Evolutionary conservation across 2,329 filamentous ascomycete genomes (phyloP).

Genomic region (Pseudocercospora vitis): DNA sequence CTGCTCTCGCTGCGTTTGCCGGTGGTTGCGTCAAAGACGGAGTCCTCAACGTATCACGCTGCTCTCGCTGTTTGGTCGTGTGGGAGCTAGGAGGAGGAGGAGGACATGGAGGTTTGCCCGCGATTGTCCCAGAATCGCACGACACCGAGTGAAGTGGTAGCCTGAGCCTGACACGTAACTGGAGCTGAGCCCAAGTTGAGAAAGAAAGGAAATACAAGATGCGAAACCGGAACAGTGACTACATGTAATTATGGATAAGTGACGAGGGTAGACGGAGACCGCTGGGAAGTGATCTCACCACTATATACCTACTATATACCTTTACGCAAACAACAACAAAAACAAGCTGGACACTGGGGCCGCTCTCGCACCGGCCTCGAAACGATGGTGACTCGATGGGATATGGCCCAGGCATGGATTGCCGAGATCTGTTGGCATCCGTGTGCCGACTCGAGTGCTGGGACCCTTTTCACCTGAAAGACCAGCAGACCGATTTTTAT

Average conservation of each 20-base stretch:
- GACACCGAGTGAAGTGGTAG: background rate
- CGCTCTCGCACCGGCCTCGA: background rate
- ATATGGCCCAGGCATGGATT: no score
- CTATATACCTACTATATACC: background rate
- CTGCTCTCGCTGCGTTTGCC: background rate
- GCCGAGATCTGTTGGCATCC: no score
- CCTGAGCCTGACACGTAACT: no score
- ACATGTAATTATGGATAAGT: no score
- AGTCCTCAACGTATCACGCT: no score
- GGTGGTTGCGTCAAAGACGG: conserved; percentile 2
- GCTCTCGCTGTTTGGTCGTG: background rate
- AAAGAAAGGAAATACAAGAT: background rate
- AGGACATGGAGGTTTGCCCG: no score
- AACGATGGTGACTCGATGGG: no score
- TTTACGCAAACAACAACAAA: no score
- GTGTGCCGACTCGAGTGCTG: background rate
- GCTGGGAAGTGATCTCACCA: background rate
- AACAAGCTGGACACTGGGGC: background rate
- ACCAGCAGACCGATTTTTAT: background rate
- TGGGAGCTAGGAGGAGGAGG: background rate
- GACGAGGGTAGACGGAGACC: no score
- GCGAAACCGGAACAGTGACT: no score
- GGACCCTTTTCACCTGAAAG: conserved; percentile 4
- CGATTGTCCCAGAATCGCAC: background rate
- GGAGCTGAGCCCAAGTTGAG: no score